These are phyloP conservation scores for Boletus mariae DNA, from an alignment of 1,284 basidiomycete species.

Conservation along the genomic window DNA sequence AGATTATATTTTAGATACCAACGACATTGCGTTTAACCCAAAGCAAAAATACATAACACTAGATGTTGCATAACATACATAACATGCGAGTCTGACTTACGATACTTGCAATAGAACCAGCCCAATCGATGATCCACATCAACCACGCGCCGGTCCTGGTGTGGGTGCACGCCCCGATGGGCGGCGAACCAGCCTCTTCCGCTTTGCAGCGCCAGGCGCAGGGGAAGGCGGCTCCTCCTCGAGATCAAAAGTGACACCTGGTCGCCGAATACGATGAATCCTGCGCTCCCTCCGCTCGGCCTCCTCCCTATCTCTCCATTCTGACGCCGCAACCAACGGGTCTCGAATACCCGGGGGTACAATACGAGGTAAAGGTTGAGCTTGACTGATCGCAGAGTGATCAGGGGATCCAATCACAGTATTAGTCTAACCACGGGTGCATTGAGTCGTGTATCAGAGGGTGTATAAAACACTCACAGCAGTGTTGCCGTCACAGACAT, in stretches of 20 bases:
- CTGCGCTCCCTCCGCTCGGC: conserved; percentile 38
- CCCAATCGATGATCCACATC: conserved; percentile 5
- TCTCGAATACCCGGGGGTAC: conserved; percentile 60
- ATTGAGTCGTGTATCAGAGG: conserved; percentile 12
- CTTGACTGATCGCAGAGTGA: conserved; percentile 60
- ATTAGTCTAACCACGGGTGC: conserved; percentile 44
- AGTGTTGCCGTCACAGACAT: conserved; percentile 67
- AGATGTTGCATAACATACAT: conserved; percentile 32
- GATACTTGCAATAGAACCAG: conserved; percentile 20
- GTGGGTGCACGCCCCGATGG: conserved; percentile 28
- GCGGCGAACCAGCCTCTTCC: conserved; percentile 31
- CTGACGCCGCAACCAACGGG: conserved; percentile 55
- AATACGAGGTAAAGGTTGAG: conserved; percentile 44
- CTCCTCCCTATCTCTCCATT: conserved; percentile 60
- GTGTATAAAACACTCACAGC: conserved; percentile 46
- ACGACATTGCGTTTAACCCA: background rate
- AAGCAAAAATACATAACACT: conserved; percentile 26
- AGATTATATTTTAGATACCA: conserved; percentile 9
- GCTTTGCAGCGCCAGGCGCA: conserved; percentile 21
- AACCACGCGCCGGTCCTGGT: conserved; percentile 23
- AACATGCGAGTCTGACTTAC: conserved; percentile 21
- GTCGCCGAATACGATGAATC: conserved; percentile 49
- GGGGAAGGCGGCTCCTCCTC: conserved; percentile 46
- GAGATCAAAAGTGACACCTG: conserved; percentile 69
- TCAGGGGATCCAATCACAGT: conserved; percentile 71